Base-by-base conservation (phyloP, 768 basidiomycete genomes). In the Floccularia luteovirens region DNA sequence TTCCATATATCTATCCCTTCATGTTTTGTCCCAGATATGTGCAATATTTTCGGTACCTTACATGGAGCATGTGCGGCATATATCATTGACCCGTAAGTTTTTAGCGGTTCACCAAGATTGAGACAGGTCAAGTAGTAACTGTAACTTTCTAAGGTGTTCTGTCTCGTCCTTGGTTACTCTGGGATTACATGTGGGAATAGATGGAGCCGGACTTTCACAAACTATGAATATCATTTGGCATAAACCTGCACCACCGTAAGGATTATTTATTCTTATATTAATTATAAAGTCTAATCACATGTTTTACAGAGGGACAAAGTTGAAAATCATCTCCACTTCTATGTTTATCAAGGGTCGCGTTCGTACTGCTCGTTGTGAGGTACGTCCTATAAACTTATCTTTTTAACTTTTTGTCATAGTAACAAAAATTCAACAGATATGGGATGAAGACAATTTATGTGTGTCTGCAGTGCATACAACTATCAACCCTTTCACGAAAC, bases 51-150 rank as follows among this genome's bases (percentile, higher is more conserved):
- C 38, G 62, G 68, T 5, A 64, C 58, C 13, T 41, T 80, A n/a
- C 78, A 80, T 38, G 78, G 77, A 1, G 76, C 62, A 4, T 79
- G 76, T 48, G 66, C 72, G 3, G 74, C 71, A 0, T 67, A 75
- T 45, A 60, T 80, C 22, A 63, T 79, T 22, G 77, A 79, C 55
- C 61, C 63, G 78, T 73, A 45, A 20, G 74, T 16, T 13, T 17
- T 13, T 11, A n/a, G n/a, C 21, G 23, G 4, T 22, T 21, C 30
- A 32, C 31, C 14, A 3, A 13, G 17, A 4, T 19, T 32, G 4
- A 22, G 25, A 11, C 10, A 11, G 5, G 19, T 31, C 39, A 10
- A 40, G 16, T 38, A 38, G 16, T 8, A 22, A 22, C 8, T 8
- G 24, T 21, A 19, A 10, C 24, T 21, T 36, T 5, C 13, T 2